A percentile compares a stretch with the other conserved stretches of the same genome.
Evolutionary conservation across 164 flowering plant genomes (phyloP).

Genomic region (Vitis labrusca): DNA sequence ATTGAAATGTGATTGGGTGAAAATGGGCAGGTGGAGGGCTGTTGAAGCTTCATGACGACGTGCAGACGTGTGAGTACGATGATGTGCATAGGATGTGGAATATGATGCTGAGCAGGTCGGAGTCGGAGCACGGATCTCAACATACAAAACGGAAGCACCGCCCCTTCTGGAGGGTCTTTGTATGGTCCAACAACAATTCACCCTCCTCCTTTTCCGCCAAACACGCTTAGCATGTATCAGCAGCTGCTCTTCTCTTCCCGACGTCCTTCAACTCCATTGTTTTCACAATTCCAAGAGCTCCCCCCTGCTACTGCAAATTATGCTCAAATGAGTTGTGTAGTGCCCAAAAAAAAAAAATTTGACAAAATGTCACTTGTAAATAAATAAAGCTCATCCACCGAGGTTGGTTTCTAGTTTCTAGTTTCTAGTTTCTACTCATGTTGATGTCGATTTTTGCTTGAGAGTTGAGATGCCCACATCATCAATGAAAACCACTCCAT

Average conservation of each 20-base stretch:
- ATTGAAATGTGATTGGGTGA: too few relatives aligned
- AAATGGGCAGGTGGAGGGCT: conserved; percentile 44
- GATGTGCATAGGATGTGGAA: conserved; percentile 88
- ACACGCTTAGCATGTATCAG: conserved; percentile 15
- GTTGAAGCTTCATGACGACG: conserved; percentile 65
- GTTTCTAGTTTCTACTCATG: too few relatives aligned
- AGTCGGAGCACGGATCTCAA: conserved; percentile 33
- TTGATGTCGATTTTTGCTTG: too few relatives aligned
- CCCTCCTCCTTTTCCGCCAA: conserved; percentile 21
- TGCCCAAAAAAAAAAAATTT: too few relatives aligned
- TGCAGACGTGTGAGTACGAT: conserved; percentile 67
- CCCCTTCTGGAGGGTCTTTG: conserved; percentile 51
- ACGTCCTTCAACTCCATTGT: too few relatives aligned
- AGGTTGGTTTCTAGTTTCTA: too few relatives aligned
- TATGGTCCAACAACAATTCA: conserved; percentile 35
- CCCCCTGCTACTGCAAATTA: too few relatives aligned
- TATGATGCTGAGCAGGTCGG: conserved; percentile 53
- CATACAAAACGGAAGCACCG: conserved; percentile 44
- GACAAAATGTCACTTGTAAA: conserved; percentile 4
- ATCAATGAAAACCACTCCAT: too few relatives aligned
- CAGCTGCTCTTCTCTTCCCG: too few relatives aligned
- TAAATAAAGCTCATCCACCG: background rate
- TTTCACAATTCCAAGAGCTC: too few relatives aligned
- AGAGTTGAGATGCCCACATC: too few relatives aligned
- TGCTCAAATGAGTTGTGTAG: too few relatives aligned